Conservation (phyloP, 169 alveolate species). For the Theileria sp. region DNA sequence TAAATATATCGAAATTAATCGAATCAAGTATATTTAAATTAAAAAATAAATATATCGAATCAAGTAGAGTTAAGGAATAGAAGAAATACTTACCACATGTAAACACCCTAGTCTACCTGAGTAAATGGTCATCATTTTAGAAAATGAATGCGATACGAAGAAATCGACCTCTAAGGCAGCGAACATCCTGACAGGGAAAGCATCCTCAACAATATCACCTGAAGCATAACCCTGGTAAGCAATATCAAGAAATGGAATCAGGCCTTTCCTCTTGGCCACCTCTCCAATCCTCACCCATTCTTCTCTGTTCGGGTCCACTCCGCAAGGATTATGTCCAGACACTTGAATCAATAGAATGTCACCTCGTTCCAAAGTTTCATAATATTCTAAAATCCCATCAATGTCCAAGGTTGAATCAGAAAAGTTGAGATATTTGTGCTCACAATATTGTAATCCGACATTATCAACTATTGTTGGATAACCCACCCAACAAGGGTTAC, state of each 20-base stretch:
- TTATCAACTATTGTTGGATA: slow-evolving; percentile 40
- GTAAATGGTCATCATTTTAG: slow-evolving; percentile 65
- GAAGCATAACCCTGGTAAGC: slow-evolving; percentile 63
- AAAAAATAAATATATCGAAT: not conserved
- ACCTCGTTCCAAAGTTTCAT: slow-evolving; percentile 21
- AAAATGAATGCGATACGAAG: slow-evolving; percentile 64
- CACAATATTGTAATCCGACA: slow-evolving; percentile 47
- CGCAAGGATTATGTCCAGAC: slow-evolving; percentile 62
- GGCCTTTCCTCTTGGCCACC: slow-evolving; percentile 23
- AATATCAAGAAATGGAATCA: slow-evolving; percentile 56
- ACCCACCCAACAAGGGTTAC: slow-evolving; percentile 61
- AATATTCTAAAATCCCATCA: slow-evolving; percentile 29
- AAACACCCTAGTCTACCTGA: slow-evolving; percentile 58
- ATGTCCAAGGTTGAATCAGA: slow-evolving; percentile 40
- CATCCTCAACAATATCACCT: slow-evolving; percentile 46
- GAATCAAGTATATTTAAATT: not conserved
- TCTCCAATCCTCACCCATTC: slow-evolving; percentile 49
- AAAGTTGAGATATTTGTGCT: slow-evolving; percentile 44
- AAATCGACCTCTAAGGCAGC: slow-evolving; percentile 42
- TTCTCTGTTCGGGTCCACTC: slow-evolving; percentile 51
- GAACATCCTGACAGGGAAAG: slow-evolving; percentile 38
- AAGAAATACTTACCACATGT: slow-evolving; percentile 36
- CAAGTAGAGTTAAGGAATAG: not conserved
- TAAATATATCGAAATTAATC: too few relatives aligned
- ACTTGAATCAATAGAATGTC: slow-evolving; percentile 48